Percentiles rank a stretch among this genome's conserved stretches.
phyloP scores from a whole-genome alignment of 139 green algal genomes.

The Micractinium sp. region DNA sequence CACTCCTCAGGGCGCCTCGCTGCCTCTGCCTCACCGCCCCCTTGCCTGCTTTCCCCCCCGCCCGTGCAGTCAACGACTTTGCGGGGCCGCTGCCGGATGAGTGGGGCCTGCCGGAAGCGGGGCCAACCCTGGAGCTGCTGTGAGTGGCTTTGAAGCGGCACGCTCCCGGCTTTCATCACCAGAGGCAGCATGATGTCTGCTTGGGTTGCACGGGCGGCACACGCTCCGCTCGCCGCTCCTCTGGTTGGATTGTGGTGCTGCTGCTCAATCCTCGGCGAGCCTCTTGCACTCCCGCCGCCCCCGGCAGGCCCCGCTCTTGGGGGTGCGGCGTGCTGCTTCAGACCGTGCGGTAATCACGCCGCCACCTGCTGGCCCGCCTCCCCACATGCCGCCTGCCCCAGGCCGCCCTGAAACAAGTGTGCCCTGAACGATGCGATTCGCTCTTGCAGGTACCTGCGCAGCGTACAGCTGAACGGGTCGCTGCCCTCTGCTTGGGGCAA shows the following conservation, averaged over 20 bases:
- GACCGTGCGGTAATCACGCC: too few species aligned
- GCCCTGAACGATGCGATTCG: neutral
- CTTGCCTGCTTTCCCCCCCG: neutral
- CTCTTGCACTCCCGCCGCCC: neutral
- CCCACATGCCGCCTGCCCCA: too few species aligned
- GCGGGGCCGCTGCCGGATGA: neutral
- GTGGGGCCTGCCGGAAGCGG: neutral
- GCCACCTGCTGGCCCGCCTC: too few species aligned
- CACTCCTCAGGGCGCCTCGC: neutral
- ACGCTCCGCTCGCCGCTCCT: neutral
- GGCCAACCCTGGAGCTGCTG: neutral
- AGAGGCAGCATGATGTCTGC: too few species aligned
- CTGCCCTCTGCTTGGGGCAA: slow-evolving; percentile 13
- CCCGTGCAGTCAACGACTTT: slow-evolving; percentile 14
- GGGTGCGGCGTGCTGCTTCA: too few species aligned
- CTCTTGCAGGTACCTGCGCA: neutral
- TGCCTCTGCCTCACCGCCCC: neutral
- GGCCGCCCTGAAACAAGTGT: too few species aligned
- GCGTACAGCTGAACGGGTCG: neutral
- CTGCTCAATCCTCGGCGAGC: neutral
- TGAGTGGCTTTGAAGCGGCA: neutral
- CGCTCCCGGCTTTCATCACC: too few species aligned
- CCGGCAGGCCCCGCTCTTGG: too few species aligned
- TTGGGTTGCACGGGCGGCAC: too few species aligned
- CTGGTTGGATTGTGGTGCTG: neutral